A percentile compares a stretch with the other conserved stretches of the same genome.
These are phyloP conservation scores for Pseudopediastrum boryanum DNA, from an alignment of 139 green algal genomes.

Conservation along the genomic window DNA sequence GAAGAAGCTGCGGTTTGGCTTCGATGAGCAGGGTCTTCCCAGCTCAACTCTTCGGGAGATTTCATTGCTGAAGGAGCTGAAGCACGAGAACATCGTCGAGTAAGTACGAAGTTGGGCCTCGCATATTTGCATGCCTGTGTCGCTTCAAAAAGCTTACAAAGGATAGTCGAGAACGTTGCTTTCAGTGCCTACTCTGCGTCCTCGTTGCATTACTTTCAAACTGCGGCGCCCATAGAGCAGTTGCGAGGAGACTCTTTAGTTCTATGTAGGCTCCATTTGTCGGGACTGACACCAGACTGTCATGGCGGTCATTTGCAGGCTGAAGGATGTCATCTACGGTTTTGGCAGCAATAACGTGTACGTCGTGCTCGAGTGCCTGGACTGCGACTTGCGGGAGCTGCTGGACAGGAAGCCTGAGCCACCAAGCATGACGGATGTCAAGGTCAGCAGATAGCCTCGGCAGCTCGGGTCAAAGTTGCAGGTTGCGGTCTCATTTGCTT, in stretches of 20 bases:
- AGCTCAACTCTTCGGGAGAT: slow-evolving; percentile 83
- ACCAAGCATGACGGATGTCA: slow-evolving; percentile 33
- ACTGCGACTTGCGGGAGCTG: slow-evolving; percentile 63
- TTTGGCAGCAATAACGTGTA: slow-evolving; percentile 54
- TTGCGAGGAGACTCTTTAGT: no score
- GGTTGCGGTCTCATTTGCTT: no score
- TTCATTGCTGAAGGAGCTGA: slow-evolving; percentile 80
- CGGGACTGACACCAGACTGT: no score
- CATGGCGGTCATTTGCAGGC: slow-evolving; percentile 40
- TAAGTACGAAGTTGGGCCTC: no score
- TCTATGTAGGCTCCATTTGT: no score
- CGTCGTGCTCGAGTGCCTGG: slow-evolving; percentile 69
- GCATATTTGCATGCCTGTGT: no score
- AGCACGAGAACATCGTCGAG: slow-evolving; percentile 50
- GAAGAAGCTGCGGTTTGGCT: slow-evolving; percentile 89
- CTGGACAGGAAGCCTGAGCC: slow-evolving; percentile 40
- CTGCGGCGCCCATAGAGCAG: no score
- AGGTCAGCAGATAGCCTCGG: slow-evolving; percentile 30
- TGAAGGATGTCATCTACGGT: slow-evolving; percentile 70
- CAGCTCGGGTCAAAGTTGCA: background rate
- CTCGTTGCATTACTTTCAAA: background rate
- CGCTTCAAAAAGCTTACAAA: no score
- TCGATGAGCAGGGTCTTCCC: slow-evolving; percentile 80
- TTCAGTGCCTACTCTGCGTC: no score
- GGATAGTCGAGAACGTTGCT: no score